Evolutionary conservation across 306 rosid genomes (phyloP), one percentile per base, ranked within the genome.

Genomic region (Ceratonia siliqua): DNA sequence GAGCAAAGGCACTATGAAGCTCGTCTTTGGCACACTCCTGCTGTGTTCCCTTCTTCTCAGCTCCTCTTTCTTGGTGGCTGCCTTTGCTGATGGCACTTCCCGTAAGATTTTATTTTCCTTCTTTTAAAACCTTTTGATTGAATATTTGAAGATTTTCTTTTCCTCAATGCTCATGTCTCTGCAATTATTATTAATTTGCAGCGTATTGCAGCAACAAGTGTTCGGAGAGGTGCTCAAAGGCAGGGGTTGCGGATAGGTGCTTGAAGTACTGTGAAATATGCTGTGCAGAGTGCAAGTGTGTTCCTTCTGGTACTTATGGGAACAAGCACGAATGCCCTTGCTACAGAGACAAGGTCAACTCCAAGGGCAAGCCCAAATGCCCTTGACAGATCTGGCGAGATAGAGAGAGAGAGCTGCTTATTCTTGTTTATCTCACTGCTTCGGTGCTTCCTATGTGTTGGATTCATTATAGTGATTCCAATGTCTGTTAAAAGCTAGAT

Each of bases 271-370:
- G 93, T 61, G 87, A 82, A 62, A 78, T 89, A 39, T 92, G 97
- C 82, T 88, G 96, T 59, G 28, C 30, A 27, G 69, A 76, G 64
- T 92, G 97, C 87, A 89, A 88, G 55, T 89, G 97, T 62, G 97
- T 92, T 63, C 93, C 96, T 76, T 90, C 93, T 27, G 91, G 93
- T 18, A 90, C 93, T 0, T 90, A 81, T 39, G 96, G 93, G 28
- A 91, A 88, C 88, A 91, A 91, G 79, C 91, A 91, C 0, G 90
- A 88, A 68, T 91, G 96, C 43, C 93, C 93, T 81, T 91, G 93
- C 78, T 88, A 90, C 71, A 83, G 91, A 67, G 93, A 88, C 90
- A 77, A 82, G 85, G 17, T 56, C 74, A 90, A 81, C 87, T 52
- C 68, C 2, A 86, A 79, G 84, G 90, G 90, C 45, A 85, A 81